Conservation (phyloP, 306 rosid species). For the Cucumis hystrix region DNA sequence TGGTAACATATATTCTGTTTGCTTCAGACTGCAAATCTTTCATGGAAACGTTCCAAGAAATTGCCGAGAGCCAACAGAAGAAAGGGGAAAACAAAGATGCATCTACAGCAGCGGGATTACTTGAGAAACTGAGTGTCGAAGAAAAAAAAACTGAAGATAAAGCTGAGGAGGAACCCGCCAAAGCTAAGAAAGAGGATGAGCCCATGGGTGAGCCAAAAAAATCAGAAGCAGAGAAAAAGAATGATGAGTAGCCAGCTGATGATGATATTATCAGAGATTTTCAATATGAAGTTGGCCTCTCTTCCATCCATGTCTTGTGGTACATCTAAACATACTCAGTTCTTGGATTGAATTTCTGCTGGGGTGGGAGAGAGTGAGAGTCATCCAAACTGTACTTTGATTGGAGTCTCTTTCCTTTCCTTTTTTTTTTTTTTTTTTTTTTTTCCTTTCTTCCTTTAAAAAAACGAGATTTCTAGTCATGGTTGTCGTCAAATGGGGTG, state of each 20-base stretch:
- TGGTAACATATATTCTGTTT: neutral
- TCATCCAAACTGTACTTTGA: neutral
- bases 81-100: constrained; percentile 50
- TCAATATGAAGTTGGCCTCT: neutral
- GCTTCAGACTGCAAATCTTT: constrained; percentile 58
- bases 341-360: neutral
- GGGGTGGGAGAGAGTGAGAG: neutral
- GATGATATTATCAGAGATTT: neutral
- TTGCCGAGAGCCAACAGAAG: constrained; percentile 63
- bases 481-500: neutral
- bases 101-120: constrained; percentile 57
- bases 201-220: constrained; percentile 19
- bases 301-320: constrained; percentile 6
- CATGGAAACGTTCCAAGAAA: constrained; percentile 87
- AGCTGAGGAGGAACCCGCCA: constrained; percentile 14
- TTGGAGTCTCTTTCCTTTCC: neutral
- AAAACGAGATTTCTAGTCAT: neutral
- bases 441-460: neutral
- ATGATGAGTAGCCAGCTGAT: constrained; percentile 34
- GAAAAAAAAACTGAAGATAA: constrained; percentile 44
- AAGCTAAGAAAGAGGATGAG: constrained; percentile 10
- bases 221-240: constrained; percentile 38
- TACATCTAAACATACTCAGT: neutral
- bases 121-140: constrained; percentile 60
- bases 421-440: too few relatives aligned